phyloP scores from a whole-genome alignment of 148 eudicot genomes.

The Camellia granthamiana region DNA sequence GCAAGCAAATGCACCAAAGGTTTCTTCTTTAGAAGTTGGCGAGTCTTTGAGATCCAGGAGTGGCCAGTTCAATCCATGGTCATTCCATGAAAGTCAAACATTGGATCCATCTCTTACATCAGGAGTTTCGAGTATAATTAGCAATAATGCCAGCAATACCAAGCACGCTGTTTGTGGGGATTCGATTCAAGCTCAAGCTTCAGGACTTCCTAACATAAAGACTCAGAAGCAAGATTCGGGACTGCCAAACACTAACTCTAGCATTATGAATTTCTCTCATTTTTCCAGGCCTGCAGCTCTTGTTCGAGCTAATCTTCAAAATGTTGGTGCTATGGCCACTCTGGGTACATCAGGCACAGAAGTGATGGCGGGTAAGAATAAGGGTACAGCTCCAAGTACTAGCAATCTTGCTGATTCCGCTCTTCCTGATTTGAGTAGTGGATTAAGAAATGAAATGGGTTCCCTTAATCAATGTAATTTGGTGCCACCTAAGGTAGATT shows the following conservation, averaged over 20 bases:
- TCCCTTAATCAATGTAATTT: conserved; percentile 25
- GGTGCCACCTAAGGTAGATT: conserved; percentile 22
- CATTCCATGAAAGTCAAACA: conserved; percentile 32
- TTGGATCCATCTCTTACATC: conserved; percentile 38
- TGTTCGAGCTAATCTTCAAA: conserved; percentile 39
- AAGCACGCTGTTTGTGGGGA: conserved; percentile 31
- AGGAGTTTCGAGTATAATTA: conserved; percentile 45
- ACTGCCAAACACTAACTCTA: conserved; percentile 41
- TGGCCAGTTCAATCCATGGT: conserved; percentile 35
- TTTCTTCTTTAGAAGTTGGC: conserved; percentile 26
- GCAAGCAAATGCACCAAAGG: conserved; percentile 32
- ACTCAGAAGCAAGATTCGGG: conserved; percentile 43
- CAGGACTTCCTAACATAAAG: conserved; percentile 32
- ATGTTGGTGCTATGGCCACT: conserved; percentile 11
- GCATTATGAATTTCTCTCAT: conserved; percentile 66
- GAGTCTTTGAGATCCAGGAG: conserved; percentile 28
- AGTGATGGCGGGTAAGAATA: conserved; percentile 30
- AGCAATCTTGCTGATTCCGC: conserved; percentile 29
- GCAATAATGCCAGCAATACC: conserved; percentile 30
- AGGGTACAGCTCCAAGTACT: conserved; percentile 22
- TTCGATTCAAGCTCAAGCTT: conserved; percentile 32
- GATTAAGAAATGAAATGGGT: conserved; percentile 32
- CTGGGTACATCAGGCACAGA: conserved; percentile 25
- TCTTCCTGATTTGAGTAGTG: conserved; percentile 25
- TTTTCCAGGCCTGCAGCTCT: conserved; percentile 62